Evolutionary conservation across 192 early-diverging fungal genomes (phyloP).

Genomic region (Entrophospora sp.): DNA sequence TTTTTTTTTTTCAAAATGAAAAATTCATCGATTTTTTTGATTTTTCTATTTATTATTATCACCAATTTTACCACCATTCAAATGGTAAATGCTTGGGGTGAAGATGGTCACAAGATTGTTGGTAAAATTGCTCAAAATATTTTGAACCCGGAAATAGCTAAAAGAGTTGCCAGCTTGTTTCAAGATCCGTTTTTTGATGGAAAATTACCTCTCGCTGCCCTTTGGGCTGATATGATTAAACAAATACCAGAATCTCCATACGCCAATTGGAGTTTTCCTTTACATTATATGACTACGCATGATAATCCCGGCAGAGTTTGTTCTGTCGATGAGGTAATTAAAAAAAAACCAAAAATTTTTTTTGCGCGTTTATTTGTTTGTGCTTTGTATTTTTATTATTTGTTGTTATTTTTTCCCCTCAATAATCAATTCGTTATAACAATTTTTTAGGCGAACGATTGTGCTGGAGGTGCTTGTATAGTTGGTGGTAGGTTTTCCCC

Average conservation of each 20-base stretch:
- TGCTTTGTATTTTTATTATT: too few relatives aligned
- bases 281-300: constrained; percentile 1
- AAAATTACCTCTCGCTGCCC: background rate
- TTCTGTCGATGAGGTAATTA: background rate
- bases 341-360: too few relatives aligned
- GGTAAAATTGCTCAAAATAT: constrained; percentile 7
- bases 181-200: background rate
- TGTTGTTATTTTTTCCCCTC: too few relatives aligned
- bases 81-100: constrained; percentile 7
- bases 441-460: too few relatives aligned
- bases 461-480: background rate
- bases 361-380: too few relatives aligned
- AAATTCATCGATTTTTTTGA: too few relatives aligned
- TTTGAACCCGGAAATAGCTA: background rate
- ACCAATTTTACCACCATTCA: too few relatives aligned
- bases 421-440: too few relatives aligned
- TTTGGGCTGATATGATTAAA: background rate
- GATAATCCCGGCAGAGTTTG: background rate
- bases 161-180: background rate
- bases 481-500: background rate
- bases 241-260: background rate
- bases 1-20: too few relatives aligned
- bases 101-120: background rate
- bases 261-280: background rate
- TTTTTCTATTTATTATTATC: too few relatives aligned